These are phyloP conservation scores for Verticillium alfalfae DNA, from an alignment of 2,329 filamentous ascomycete genomes.

Conservation along the genomic window DNA sequence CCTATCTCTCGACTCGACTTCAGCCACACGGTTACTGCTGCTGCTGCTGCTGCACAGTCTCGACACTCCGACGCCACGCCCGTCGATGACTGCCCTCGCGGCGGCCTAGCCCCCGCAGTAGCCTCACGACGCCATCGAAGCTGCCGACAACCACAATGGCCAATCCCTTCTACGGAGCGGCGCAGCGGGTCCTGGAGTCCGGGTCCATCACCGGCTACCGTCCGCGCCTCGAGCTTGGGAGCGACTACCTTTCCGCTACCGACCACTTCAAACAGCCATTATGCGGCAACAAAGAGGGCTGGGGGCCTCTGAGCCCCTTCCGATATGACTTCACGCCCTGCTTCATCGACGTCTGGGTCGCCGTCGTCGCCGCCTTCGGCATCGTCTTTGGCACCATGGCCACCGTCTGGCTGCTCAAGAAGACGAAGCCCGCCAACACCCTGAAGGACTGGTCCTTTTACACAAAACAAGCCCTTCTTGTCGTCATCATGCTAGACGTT, in stretches of 20 bases:
- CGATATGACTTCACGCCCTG: constrained; percentile 96
- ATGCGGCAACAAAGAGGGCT: constrained; percentile 87
- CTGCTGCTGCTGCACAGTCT: not conserved
- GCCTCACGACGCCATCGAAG: constrained; percentile 9
- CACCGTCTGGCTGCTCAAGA: constrained; percentile 72
- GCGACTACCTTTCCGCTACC: constrained; percentile 54
- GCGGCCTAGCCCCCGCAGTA: not conserved
- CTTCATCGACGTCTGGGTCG: constrained; percentile 90
- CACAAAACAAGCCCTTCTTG: constrained; percentile 76
- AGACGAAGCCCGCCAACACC: constrained; percentile 59
- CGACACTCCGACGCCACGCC: not conserved
- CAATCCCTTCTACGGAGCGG: constrained; percentile 4
- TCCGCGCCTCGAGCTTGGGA: constrained; percentile 43
- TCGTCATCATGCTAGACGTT: constrained; percentile 61
- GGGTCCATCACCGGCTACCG: constrained; percentile 59
- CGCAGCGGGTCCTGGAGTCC: constrained; percentile 44
- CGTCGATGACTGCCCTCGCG: not conserved
- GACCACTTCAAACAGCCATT: constrained; percentile 58
- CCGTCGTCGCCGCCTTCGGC: constrained; percentile 71
- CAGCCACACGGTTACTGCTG: not conserved
- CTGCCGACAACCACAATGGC: constrained; percentile 8
- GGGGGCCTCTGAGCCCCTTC: constrained; percentile 84
- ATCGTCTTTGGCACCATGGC: constrained; percentile 72
- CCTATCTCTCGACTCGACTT: not conserved
- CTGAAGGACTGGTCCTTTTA: constrained; percentile 90